Base-by-base conservation (phyloP, 2,329 filamentous ascomycete genomes). In the Xylariaceae sp. region DNA sequence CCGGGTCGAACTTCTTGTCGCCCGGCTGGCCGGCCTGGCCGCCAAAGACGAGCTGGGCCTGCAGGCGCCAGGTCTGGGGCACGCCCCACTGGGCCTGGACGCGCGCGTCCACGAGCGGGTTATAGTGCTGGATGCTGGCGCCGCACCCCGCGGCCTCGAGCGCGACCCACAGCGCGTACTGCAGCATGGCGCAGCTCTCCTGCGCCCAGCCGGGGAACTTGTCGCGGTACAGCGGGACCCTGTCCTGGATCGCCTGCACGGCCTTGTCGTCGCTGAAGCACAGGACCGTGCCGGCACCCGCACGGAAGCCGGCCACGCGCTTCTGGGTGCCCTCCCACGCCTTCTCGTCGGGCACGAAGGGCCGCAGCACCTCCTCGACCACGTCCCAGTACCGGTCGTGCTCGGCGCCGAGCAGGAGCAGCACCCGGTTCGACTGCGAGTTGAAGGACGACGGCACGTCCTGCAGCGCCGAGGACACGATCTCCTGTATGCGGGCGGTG, bases 91-190 rank as follows among this genome's bases (percentile, higher is more conserved):
- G 65, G 41, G 62, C 66, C 28, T 71, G 63, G 33, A 88, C 81
- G 64, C 79, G 76, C 45, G 71, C 68, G 63, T 94, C 83, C 48
- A 93, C 76, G 38, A 94, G 61, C 14, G 87, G 87, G 73, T 87
- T 92, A 71, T 94, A 94, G 68, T 94, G 88, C 71, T 94, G 88
- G 33, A 94, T 72, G 70, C 89, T 94, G 56, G 81, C 83, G 45
- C 87, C 87, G 36, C 93, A 75, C 19, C 88, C 87, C 57, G 92
- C 86, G 40, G 80, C 71, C 64, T 89, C 83, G 37, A 94, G 76
- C 4, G 80, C 83, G 13, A 80, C 80, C 88, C 88, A 94, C 47
- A 87, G 57, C 45, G 77, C 68, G 63, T 75, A 83, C 68, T 94
- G 84, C 53, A 85, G 75, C 77, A 94, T 94, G 59, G 74, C 89